These are phyloP conservation scores for Magnusiomyces tetraspermus DNA, from an alignment of 1,139 yeast species.

Conservation along the genomic window DNA sequence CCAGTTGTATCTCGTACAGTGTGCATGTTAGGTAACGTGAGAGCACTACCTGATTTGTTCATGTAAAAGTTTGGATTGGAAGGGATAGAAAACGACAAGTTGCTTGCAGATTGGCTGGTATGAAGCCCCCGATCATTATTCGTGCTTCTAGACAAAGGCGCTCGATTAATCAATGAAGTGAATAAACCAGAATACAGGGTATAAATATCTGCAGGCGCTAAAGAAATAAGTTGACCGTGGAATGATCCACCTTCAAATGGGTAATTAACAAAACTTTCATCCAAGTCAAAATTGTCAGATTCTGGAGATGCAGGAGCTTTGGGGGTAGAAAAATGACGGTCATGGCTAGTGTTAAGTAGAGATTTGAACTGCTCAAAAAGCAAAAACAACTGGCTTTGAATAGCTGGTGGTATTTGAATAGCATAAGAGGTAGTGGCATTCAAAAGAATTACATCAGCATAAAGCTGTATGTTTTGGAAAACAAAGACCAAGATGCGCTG, in stretches of 20 bases:
- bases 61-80: not conserved
- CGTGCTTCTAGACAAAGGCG: not conserved
- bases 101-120: constrained; percentile 2
- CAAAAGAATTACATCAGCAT: constrained; percentile 8
- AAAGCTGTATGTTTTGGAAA: constrained; percentile 15
- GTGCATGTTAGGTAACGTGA: not conserved
- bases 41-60: not conserved
- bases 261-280: constrained; percentile 3
- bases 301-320: constrained; percentile 7
- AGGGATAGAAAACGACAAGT: constrained; percentile 7
- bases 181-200: constrained; percentile 26
- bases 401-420: constrained; percentile 1
- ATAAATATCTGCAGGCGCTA: constrained; percentile 29
- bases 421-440: not conserved
- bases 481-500: constrained; percentile 21
- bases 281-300: constrained; percentile 4
- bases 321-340: constrained; percentile 1
- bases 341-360: not conserved
- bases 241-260: constrained; percentile 5
- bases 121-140: constrained; percentile 2
- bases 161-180: constrained; percentile 18
- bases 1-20: not conserved
- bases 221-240: constrained; percentile 26
- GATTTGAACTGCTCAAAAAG: constrained; percentile 5
- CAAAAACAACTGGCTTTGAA: not conserved